phyloP scores from a whole-genome alignment of 192 early-diverging fungal genomes.

The Phycomyces blakesleeanus region DNA sequence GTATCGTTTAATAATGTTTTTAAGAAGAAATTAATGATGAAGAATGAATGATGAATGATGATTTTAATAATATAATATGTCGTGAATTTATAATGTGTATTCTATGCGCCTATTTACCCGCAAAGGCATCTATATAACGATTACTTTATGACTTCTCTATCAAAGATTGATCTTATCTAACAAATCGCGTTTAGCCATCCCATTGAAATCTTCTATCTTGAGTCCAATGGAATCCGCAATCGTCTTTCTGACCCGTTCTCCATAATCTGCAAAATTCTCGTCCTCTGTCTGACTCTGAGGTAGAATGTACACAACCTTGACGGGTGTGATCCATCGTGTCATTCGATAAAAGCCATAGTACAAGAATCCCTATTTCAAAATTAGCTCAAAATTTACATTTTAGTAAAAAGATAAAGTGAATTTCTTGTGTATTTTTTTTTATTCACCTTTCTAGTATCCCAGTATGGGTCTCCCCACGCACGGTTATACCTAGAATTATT shows the following conservation, averaged over 20 bases:
- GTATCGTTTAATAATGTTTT: no score
- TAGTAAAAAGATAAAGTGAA: no score
- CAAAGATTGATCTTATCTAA: background rate
- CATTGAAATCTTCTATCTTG: conserved; percentile 18
- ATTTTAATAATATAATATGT: no score
- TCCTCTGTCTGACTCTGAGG: background rate
- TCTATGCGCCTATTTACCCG: no score
- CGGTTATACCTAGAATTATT: conserved; percentile 12
- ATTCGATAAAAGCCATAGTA: conserved; percentile 29
- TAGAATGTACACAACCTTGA: conserved; percentile 14
- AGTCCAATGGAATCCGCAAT: conserved; percentile 11
- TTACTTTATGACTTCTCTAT: no score
- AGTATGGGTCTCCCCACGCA: conserved; percentile 17
- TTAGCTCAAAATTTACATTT: no score
- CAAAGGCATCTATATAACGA: no score
- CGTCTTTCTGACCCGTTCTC: conserved; percentile 9
- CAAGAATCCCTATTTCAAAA: conserved; percentile 9
- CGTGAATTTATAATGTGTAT: no score
- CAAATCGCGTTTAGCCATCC: conserved; percentile 18
- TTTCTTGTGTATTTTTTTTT: no score
- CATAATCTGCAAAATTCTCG: conserved; percentile 11
- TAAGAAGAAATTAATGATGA: no score
- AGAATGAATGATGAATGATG: no score
- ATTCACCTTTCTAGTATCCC: conserved; percentile 22
- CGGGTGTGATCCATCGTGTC: conserved; percentile 25